Evolutionary conservation across 2,329 filamentous ascomycete genomes (phyloP).

Genomic region (Calonectria pteridis): DNA sequence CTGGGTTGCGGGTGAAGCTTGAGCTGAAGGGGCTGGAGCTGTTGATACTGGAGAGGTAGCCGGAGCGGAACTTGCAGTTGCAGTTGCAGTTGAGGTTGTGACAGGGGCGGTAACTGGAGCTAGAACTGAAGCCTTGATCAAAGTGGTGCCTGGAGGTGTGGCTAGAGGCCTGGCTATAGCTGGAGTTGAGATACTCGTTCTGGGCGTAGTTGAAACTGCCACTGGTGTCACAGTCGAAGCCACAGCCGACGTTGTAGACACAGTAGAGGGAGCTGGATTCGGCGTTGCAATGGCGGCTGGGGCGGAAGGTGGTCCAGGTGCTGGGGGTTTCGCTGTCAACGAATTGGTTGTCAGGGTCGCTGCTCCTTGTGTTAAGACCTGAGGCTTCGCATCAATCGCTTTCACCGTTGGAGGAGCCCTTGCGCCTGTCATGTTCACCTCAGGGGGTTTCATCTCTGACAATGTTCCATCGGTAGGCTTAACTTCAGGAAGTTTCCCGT

Average conservation of each 20-base stretch:
- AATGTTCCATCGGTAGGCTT: slow-evolving; percentile 15
- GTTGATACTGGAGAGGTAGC: slow-evolving; percentile 8
- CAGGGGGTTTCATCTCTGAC: slow-evolving; percentile 25
- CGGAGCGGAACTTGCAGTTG: slow-evolving; percentile 15
- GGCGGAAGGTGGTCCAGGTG: not conserved
- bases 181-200: not conserved
- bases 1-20: slow-evolving; percentile 6
- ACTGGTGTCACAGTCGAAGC: not conserved
- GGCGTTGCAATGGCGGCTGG: not conserved
- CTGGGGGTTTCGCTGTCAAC: not conserved
- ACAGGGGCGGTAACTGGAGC: not conserved
- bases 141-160: not conserved
- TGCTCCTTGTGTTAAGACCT: not conserved
- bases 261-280: not conserved
- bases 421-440: slow-evolving; percentile 10
- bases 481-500: slow-evolving; percentile 31
- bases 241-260: slow-evolving; percentile 10
- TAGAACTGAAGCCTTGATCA: slow-evolving; percentile 1
- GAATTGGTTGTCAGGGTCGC: not conserved
- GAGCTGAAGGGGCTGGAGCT: not conserved
- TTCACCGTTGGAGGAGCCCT: not conserved
- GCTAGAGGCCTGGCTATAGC: not conserved
- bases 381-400: not conserved
- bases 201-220: not conserved
- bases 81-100: slow-evolving; percentile 14